phyloP scores from a whole-genome alignment of 2,329 filamentous ascomycete species.

The Hypoxylon sp. region DNA sequence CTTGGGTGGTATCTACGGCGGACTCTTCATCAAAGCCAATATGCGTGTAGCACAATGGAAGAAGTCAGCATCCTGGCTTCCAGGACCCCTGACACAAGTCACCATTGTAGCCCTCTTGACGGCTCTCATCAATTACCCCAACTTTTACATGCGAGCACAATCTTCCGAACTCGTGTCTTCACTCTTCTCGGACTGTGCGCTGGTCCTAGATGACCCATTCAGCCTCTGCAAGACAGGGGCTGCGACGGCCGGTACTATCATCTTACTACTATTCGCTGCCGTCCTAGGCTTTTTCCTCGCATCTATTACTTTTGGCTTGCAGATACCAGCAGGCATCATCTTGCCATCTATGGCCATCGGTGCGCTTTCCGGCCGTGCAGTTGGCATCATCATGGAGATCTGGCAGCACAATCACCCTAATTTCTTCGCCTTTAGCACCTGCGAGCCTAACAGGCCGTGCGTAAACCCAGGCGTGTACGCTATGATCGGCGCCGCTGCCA shows the following conservation, averaged over 20 bases:
- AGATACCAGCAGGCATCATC: slow-evolving; percentile 95
- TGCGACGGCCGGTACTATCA: slow-evolving; percentile 84
- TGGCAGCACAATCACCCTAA: slow-evolving; percentile 84
- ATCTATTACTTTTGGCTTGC: slow-evolving; percentile 90
- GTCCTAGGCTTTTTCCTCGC: slow-evolving; percentile 88
- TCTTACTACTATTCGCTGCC: slow-evolving; percentile 85
- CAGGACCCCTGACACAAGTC: slow-evolving; percentile 85
- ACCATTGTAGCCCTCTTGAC: slow-evolving; percentile 84
- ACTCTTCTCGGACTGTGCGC: slow-evolving; percentile 91
- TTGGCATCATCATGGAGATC: slow-evolving; percentile 91
- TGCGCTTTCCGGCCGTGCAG: slow-evolving; percentile 87
- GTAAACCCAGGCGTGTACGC: slow-evolving; percentile 96
- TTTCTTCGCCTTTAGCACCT: slow-evolving; percentile 84
- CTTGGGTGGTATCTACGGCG: slow-evolving; percentile 92
- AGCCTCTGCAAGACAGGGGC: slow-evolving; percentile 91
- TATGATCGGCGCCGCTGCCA: slow-evolving; percentile 94
- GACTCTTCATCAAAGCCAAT: slow-evolving; percentile 94
- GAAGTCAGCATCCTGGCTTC: slow-evolving; percentile 74
- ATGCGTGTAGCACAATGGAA: slow-evolving; percentile 89
- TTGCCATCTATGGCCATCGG: slow-evolving; percentile 97
- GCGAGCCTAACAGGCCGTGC: slow-evolving; percentile 88
- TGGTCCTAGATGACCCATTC: slow-evolving; percentile 86
- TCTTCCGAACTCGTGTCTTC: slow-evolving; percentile 91
- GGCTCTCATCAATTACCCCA: slow-evolving; percentile 93
- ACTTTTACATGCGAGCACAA: slow-evolving; percentile 95